These are phyloP conservation scores for Trichoderma asperellum DNA, from an alignment of 2,329 filamentous ascomycete genomes.

Conservation along the genomic window DNA sequence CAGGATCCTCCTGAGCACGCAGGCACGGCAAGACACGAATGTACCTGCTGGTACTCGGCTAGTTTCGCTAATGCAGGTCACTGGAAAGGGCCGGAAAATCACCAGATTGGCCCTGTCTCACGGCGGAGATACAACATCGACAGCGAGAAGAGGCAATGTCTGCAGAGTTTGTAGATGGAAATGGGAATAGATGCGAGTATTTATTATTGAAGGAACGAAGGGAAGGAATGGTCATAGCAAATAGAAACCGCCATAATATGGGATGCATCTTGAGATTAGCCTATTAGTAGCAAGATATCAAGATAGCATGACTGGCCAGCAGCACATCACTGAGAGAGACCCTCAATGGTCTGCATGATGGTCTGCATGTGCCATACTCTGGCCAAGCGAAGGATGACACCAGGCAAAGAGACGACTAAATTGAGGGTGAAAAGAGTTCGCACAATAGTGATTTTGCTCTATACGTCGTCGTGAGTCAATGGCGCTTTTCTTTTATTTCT, in stretches of 20 bases:
- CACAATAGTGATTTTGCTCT: neutral
- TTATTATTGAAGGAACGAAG: neutral
- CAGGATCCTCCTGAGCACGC: constrained; percentile 11
- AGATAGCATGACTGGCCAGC: neutral
- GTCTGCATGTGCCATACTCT: constrained; percentile 23
- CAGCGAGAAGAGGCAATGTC: neutral
- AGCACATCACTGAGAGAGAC: neutral
- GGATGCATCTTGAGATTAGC: neutral
- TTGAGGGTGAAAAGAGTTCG: neutral
- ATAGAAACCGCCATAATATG: neutral
- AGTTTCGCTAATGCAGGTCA: constrained; percentile 26
- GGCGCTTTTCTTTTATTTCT: neutral
- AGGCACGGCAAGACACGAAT: constrained; percentile 10
- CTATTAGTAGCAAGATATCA: neutral
- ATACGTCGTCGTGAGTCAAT: constrained; percentile 26
- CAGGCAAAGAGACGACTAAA: neutral
- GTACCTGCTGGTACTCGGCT: constrained; percentile 17
- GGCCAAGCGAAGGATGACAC: neutral
- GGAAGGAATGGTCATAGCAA: neutral
- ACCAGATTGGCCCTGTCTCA: neutral
- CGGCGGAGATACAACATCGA: neutral
- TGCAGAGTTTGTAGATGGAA: neutral
- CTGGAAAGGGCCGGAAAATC: constrained; percentile 20
- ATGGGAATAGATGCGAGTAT: neutral
- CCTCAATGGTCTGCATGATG: constrained; percentile 18